Percentiles rank a stretch among this genome's conserved stretches.
phyloP scores from a whole-genome alignment of 1,284 basidiomycete species.

The Neolentinus lepideus region DNA sequence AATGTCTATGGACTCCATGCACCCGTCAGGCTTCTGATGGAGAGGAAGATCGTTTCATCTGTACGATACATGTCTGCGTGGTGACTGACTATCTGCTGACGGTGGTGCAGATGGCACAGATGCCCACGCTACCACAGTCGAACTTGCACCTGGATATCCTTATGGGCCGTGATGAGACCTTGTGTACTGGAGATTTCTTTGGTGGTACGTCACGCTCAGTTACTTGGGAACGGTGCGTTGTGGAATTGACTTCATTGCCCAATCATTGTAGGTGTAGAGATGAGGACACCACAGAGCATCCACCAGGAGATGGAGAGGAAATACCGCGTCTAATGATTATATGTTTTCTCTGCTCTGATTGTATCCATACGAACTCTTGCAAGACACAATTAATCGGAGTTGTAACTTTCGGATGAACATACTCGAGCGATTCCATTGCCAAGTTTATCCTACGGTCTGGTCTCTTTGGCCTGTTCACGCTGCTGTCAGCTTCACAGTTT shows the following conservation, averaged over 20 bases:
- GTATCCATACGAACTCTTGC: not conserved
- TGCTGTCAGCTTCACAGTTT: no score
- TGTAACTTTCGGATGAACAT: not conserved
- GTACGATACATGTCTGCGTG: conserved; percentile 36
- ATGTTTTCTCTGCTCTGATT: not conserved
- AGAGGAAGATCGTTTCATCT: conserved; percentile 77
- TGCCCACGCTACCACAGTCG: conserved; percentile 55
- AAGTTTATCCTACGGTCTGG: no score
- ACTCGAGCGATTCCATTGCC: no score
- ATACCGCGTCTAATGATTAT: conserved; percentile 35
- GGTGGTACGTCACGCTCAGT: conserved; percentile 38
- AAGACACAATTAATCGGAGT: not conserved
- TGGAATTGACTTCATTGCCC: not conserved
- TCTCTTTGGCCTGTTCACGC: no score
- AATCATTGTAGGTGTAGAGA: conserved; percentile 41
- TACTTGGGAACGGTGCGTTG: not conserved
- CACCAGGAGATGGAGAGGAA: conserved; percentile 74
- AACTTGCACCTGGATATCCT: conserved; percentile 89
- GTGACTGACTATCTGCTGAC: not conserved
- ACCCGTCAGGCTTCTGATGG: conserved; percentile 89
- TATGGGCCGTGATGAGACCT: conserved; percentile 81
- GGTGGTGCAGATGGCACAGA: conserved; percentile 46
- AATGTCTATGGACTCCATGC: conserved; percentile 84
- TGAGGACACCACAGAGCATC: conserved; percentile 44
- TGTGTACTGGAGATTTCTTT: conserved; percentile 74